Conservation (phyloP, 2,329 filamentous ascomycete genomes). For the Mariannaea elegans region DNA sequence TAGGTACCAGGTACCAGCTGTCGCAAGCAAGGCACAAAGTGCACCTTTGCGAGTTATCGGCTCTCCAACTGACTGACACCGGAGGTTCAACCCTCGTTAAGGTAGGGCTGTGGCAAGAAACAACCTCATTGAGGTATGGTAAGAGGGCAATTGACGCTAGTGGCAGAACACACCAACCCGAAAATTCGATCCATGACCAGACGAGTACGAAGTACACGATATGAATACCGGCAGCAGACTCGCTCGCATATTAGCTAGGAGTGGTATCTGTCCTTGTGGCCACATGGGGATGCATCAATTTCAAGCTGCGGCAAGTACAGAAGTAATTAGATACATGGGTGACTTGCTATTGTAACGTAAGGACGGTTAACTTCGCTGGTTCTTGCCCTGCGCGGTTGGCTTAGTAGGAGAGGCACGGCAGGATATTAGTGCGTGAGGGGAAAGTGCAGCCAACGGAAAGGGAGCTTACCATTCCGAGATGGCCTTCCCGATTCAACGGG, state of each 20-base stretch:
- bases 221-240: too few relatives aligned
- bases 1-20: conserved; percentile 4
- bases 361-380: background rate
- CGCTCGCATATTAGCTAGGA: conserved; percentile 32
- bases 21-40: conserved; percentile 4
- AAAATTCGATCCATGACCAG: background rate
- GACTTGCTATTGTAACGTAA: background rate
- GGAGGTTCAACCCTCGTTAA: background rate
- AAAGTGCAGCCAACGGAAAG: background rate
- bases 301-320: conserved; percentile 11
- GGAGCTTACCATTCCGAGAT: background rate
- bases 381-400: conserved; percentile 3
- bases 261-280: conserved; percentile 24
- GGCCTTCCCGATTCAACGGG: background rate
- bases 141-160: background rate
- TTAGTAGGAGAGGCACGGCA: background rate
- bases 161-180: conserved; percentile 2
- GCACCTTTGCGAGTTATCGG: background rate
- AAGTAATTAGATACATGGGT: background rate
- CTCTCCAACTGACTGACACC: background rate
- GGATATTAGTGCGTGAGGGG: background rate
- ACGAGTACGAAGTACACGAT: too few relatives aligned
- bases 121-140: background rate
- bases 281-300: conserved; percentile 23
- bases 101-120: background rate